Evolutionary conservation across 2,329 filamentous ascomycete species (phyloP), one percentile per base, ranked within the genome.

Genomic region (Geosmithia flava): DNA sequence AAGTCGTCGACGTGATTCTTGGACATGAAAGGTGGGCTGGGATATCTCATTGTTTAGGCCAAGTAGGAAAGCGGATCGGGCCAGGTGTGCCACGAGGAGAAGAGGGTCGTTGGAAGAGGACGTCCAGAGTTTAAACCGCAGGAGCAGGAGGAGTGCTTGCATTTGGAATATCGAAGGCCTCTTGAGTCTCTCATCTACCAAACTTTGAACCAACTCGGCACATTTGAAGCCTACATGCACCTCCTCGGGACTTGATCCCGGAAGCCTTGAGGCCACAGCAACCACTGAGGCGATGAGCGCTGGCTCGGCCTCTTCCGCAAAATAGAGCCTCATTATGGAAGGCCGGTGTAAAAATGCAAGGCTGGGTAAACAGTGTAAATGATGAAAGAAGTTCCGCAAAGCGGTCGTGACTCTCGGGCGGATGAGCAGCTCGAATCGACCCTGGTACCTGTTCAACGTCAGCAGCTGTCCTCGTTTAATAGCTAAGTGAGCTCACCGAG

Each of bases 261-360:
- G 47, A 11, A 48, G 42, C 15, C 47, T 48, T 7, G 47, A 48
- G 15, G 41, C 23, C 20, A 48, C 23, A 3, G 47, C 47, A 2
- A 48, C 47, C 8, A 48, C 44, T 20, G 42, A 15, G 5, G 41
- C 41, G 10, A 48, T 20, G 10, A 48, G 33, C 7, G 42, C 20
- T 6, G 47, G 47, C 2, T 48, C 47, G 2, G 30, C 23, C 20
- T 48, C 33, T 10, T 45, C 40, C 2, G 20, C n/a, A 17, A 16
- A 30, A 48, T 44, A 48, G 6, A 37, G 29, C 1, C 47, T 2
- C 47, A 48, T 48, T 5, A 48, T 13, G 10, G 47, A 48, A 16
- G 47, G 42, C n/a, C 30, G 33, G 27, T 48, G 47, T 27, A 48
- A 42, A 19, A 48, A 48, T 19, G 47, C 47, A 37, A 48, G 47